These are phyloP conservation scores for Sarcodon sp. DNA, from an alignment of 768 basidiomycete genomes.

Conservation along the genomic window DNA sequence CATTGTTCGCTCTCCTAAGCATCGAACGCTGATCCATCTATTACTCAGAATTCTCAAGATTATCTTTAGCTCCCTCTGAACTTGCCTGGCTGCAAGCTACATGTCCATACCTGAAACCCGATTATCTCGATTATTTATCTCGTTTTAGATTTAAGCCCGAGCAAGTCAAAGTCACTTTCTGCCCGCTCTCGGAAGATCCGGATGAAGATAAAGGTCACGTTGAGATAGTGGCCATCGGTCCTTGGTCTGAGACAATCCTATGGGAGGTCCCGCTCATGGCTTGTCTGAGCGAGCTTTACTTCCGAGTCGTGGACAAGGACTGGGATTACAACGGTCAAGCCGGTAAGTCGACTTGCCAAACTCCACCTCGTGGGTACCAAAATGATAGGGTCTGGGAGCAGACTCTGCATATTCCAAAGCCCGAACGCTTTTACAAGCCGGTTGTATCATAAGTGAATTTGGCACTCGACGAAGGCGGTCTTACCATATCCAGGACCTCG, in stretches of 20 bases:
- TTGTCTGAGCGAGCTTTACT: constrained; percentile 82
- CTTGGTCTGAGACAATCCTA: constrained; percentile 76
- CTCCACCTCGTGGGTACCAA: neutral
- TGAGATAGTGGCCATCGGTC: constrained; percentile 64
- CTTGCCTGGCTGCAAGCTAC: constrained; percentile 45
- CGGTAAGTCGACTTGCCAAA: constrained; percentile 28
- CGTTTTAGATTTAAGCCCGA: constrained; percentile 61
- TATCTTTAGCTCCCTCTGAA: constrained; percentile 51
- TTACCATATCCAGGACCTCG: constrained; percentile 62
- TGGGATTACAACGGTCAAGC: constrained; percentile 81
- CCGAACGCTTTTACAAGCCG: constrained; percentile 41
- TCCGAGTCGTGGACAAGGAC: constrained; percentile 56
- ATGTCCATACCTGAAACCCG: constrained; percentile 62
- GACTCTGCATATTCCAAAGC: constrained; percentile 70
- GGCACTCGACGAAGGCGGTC: constrained; percentile 77
- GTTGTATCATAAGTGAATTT: constrained; percentile 73
- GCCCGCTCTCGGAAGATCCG: constrained; percentile 38
- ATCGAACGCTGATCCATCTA: neutral
- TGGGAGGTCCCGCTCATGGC: constrained; percentile 98
- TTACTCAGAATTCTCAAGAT: constrained; percentile 51
- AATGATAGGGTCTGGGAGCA: constrained; percentile 16
- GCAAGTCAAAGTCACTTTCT: constrained; percentile 55
- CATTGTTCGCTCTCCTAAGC: neutral
- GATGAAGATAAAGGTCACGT: constrained; percentile 14
- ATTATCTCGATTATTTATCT: constrained; percentile 70